Base-by-base conservation (phyloP, 495 filamentous ascomycete species). In the Hypoxylon intermedium region DNA sequence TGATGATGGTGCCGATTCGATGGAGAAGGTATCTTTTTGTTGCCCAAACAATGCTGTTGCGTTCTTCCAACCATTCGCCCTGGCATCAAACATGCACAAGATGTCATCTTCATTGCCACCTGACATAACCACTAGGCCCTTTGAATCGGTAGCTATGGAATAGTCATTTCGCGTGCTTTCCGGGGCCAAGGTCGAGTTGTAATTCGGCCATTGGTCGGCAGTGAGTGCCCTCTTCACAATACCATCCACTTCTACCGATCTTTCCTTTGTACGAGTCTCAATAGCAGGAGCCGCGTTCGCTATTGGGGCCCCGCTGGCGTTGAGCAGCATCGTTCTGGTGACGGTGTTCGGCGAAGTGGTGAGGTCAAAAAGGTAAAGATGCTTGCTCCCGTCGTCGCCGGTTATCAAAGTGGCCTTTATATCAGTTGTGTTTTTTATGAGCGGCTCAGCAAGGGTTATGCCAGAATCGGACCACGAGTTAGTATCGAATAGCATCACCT, bases 311-410 rank as follows among this genome's bases (percentile, higher is more conserved):
- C 61, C 86, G 59, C 71, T 54, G 5, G 62, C 72, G 50, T 68
- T 72, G 19, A 77, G 58, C 11, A 96, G 65, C 6, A 87, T 81
- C 4, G 84, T 80, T 46, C 87, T 85, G 15, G 83, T 82, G 37
- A 97, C 89, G 6, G 76, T 68, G 69, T 96, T 94, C n/a, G 95
- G 93, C 2, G 84, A 86, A 9, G 77, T 77, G 9, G 76, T 82
- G 80, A 93, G 84, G 67, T 97, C 85, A 69, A 92, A 98, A 0
- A 83, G 83, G 60, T 92, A 83, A 9, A 98, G 76, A n/a, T 91
- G 79, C 69, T 92, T 94, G 72, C 89, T 92, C 3, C 86, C 90
- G 67, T 96, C 89, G 34, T 86, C 83, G 6, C 85, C 87, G 46
- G 77, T 75, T 15, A 96, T 71, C 11, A 97, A 71, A 5, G 83